Evolutionary conservation across 495 filamentous ascomycete species (phyloP).

Genomic region (Astrothelium macrocarpum): DNA sequence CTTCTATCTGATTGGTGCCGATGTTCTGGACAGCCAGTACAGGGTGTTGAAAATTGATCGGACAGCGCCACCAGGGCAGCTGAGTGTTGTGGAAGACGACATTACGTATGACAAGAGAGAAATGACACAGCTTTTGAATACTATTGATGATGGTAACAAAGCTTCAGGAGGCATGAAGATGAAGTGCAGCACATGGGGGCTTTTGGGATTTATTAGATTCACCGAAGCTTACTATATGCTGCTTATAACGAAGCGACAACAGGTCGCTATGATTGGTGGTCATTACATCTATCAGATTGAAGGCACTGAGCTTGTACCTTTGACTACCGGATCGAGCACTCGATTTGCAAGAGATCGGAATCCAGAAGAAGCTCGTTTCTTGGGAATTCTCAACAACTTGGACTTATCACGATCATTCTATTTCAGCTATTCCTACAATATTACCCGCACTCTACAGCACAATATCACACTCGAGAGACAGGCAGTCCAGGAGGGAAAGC

Average conservation of each 20-base stretch:
- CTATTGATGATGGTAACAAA: slow-evolving; percentile 94
- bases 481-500: slow-evolving; percentile 51
- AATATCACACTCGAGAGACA: slow-evolving; percentile 80
- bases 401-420: slow-evolving; percentile 89
- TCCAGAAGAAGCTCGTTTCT: slow-evolving; percentile 79
- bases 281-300: slow-evolving; percentile 95
- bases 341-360: slow-evolving; percentile 69
- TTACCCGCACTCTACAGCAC: slow-evolving; percentile 84
- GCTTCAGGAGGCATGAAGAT: slow-evolving; percentile 83
- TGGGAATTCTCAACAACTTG: slow-evolving; percentile 80
- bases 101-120: slow-evolving; percentile 88
- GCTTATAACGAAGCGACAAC: slow-evolving; percentile 87
- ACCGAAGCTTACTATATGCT: slow-evolving; percentile 98
- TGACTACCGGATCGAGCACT: slow-evolving; percentile 55
- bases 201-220: slow-evolving; percentile 90
- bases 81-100: slow-evolving; percentile 84
- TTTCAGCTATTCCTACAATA: slow-evolving; percentile 97
- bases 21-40: slow-evolving; percentile 78
- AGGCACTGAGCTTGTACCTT: slow-evolving; percentile 82
- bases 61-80: slow-evolving; percentile 67
- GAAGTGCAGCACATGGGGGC: slow-evolving; percentile 83
- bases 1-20: slow-evolving; percentile 88
- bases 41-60: slow-evolving; percentile 91
- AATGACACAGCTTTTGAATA: slow-evolving; percentile 83
- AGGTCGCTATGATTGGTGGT: slow-evolving; percentile 90